These are phyloP conservation scores for Crithidia sp. DNA, from an alignment of 208 protist genomes.

Conservation along the genomic window DNA sequence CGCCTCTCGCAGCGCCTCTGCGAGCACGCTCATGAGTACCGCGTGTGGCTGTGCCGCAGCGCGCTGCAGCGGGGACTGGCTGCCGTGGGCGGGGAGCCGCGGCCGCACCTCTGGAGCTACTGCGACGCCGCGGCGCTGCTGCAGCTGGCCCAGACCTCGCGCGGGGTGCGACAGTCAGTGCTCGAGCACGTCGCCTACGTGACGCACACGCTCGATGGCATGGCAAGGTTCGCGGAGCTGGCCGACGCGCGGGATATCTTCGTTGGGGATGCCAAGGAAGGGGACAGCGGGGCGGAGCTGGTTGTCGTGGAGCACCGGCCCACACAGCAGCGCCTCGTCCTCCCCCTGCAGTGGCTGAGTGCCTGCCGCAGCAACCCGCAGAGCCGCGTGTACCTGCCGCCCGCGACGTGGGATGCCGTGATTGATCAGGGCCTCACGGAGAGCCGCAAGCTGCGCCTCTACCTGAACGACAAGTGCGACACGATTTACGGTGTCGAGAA, in stretches of 20 bases:
- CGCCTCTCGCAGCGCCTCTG: constrained; percentile 22
- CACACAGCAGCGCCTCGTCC: constrained; percentile 12
- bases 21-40: constrained; percentile 8
- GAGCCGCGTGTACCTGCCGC: constrained; percentile 3
- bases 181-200: constrained; percentile 35
- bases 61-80: background rate
- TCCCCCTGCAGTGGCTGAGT: constrained; percentile 14
- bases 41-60: constrained; percentile 17
- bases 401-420: constrained; percentile 35
- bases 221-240: constrained; percentile 22
- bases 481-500: constrained; percentile 52
- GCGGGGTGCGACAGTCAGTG: constrained; percentile 23
- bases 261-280: constrained; percentile 1
- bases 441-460: constrained; percentile 72
- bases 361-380: constrained; percentile 1
- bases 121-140: constrained; percentile 24
- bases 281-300: constrained; percentile 10
- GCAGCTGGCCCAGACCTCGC: constrained; percentile 16
- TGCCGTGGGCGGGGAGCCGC: constrained; percentile 18
- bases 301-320: constrained; percentile 24
- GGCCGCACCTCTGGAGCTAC: constrained; percentile 33
- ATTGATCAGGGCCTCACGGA: constrained; percentile 47
- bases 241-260: constrained; percentile 10
- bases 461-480: constrained; percentile 78
- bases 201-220: constrained; percentile 4